phyloP scores from a whole-genome alignment of 2,329 filamentous ascomycete genomes.

The Sodiomyces alkalinus region DNA sequence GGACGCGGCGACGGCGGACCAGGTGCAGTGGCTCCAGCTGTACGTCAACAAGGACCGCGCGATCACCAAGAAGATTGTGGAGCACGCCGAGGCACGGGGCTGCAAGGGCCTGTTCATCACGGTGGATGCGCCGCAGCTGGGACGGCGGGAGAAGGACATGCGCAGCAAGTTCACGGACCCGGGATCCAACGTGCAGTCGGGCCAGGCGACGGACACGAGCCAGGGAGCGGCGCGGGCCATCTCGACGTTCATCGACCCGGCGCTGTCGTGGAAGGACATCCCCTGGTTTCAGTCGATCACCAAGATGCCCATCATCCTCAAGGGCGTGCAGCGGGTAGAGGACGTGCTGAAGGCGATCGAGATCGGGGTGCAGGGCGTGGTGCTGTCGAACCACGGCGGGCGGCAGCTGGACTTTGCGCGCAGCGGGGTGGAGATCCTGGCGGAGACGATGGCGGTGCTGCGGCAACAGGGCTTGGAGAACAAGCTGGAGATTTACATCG shows the following conservation, averaged over 20 bases:
- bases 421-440: conserved; percentile 77
- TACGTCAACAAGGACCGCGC: conserved; percentile 93
- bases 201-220: conserved; percentile 62
- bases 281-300: conserved; percentile 87
- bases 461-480: conserved; percentile 57
- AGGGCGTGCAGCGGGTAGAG: conserved; percentile 92
- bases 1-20: conserved; percentile 63
- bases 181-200: conserved; percentile 69
- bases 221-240: conserved; percentile 93
- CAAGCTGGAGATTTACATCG: conserved; percentile 75
- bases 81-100: conserved; percentile 81
- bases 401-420: conserved; percentile 86
- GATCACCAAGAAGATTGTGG: conserved; percentile 78
- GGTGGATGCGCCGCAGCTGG: conserved; percentile 90
- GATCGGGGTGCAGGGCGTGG: conserved; percentile 70
- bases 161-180: conserved; percentile 76
- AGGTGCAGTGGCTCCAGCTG: conserved; percentile 92
- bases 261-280: conserved; percentile 85
- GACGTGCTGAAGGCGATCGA: conserved; percentile 84
- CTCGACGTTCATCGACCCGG: conserved; percentile 90
- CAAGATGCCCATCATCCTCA: conserved; percentile 87
- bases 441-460: conserved; percentile 83
- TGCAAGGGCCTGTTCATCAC: conserved; percentile 97
- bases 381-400: conserved; percentile 91
- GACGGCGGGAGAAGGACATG: conserved; percentile 95